These are phyloP conservation scores for Hemerocallis citrina DNA, from an alignment of 106 monocot genomes.

Conservation along the genomic window DNA sequence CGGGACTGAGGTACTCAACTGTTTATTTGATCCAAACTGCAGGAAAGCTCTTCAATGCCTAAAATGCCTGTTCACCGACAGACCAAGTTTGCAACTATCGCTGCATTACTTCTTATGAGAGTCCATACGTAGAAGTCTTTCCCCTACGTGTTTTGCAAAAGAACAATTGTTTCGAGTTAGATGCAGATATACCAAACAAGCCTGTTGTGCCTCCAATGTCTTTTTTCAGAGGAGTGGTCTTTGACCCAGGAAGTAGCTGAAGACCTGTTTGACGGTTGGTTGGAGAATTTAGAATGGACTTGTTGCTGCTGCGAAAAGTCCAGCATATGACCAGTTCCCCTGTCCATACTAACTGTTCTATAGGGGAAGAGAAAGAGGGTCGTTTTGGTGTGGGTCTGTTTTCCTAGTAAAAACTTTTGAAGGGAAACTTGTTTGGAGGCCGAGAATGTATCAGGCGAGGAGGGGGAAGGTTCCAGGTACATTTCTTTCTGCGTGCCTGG, in stretches of 20 bases:
- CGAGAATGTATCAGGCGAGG: slow-evolving; percentile 56
- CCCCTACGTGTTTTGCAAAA: slow-evolving; percentile 86
- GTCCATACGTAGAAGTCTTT: slow-evolving; percentile 71
- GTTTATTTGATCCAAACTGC: slow-evolving; percentile 85
- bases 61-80: slow-evolving; percentile 66
- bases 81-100: slow-evolving; percentile 94
- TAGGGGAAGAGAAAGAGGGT: slow-evolving; percentile 68
- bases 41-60: slow-evolving; percentile 88
- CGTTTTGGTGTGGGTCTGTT: slow-evolving; percentile 91
- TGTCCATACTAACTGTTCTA: slow-evolving; percentile 91
- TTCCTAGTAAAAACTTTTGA: slow-evolving; percentile 78
- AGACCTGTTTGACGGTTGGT: slow-evolving; percentile 90
- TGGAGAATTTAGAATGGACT: slow-evolving; percentile 69
- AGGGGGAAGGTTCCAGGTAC: slow-evolving; percentile 65
- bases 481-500: slow-evolving; percentile 71
- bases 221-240: slow-evolving; percentile 43
- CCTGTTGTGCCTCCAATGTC: slow-evolving; percentile 48
- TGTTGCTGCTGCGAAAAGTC: slow-evolving; percentile 88
- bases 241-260: slow-evolving; percentile 85
- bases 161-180: slow-evolving; percentile 79
- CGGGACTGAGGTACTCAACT: slow-evolving; percentile 63
- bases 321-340: slow-evolving; percentile 92
- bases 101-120: slow-evolving; percentile 90
- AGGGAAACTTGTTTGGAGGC: slow-evolving; percentile 63
- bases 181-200: slow-evolving; percentile 69